Base-by-base conservation (phyloP, 2,329 filamentous ascomycete species). In the Trichoderma pleuroti region DNA sequence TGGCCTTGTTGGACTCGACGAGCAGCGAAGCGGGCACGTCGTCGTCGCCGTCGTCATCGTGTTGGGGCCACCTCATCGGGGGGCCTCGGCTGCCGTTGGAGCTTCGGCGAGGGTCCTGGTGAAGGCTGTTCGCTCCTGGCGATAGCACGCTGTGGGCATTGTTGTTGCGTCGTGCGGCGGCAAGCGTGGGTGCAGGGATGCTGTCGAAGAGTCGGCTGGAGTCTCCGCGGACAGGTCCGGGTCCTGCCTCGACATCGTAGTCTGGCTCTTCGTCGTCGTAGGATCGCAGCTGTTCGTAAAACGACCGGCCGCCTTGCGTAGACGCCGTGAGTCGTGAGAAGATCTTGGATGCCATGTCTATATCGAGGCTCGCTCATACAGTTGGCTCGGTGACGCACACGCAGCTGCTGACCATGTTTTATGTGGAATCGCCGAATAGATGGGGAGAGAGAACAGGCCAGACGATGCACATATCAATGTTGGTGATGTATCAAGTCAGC, bases 21-120 rank as follows among this genome's bases (percentile, higher is more conserved):
- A 91, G 78, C 21, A 91, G 80, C 4, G 89, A 91, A 21, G 85
- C 86, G 0, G 89, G 89, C 0, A 91, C 89, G 75, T 91, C 89
- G 68, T 90, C 88, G 69, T 87, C 85, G 6, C 77, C 80, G 34
- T 87, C 85, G 4, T 87, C 85, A 34, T 88, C 86, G 18, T 83
- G 76, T 6, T 72, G 65, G 36, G 75, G 71, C 80, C 77, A 80
- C 69, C 74, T 73, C 16, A 75, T 61, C 42, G 72, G 46, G 21
- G 65, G n/a, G 11, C 62, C 6, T 71, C 60, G 28, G 39, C 39
- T 42, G 39, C 39, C 26, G 26, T 28, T 28, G 26, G 26, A 28
- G 26, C 26, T 28, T 28, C 26, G 3, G 59, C 68, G n/a, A 36
- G 67, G 28, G 34, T 56, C 39, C 34, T 59, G 71, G 21, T 68